These are phyloP conservation scores for Phytophthora aleatoria DNA, from an alignment of 352 stramenopile genomes.

Conservation along the genomic window DNA sequence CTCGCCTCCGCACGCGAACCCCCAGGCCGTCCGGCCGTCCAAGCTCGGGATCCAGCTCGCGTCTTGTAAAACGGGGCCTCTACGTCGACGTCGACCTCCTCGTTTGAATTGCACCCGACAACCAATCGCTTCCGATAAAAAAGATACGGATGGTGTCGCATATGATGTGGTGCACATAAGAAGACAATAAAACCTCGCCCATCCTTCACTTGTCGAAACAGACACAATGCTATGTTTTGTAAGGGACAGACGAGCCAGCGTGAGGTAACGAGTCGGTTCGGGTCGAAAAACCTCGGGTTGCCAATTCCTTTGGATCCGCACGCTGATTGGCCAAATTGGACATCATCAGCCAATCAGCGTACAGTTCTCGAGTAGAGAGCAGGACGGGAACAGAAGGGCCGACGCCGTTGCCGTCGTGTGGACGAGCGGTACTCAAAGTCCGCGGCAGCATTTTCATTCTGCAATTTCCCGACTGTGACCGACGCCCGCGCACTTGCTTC, in stretches of 20 bases:
- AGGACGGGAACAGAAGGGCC: background rate
- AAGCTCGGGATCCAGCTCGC: background rate
- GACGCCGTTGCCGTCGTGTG: constrained; percentile 16
- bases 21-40: too few species aligned
- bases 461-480: constrained; percentile 66
- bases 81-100: constrained; percentile 8
- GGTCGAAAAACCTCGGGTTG: constrained; percentile 15
- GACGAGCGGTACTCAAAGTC: constrained; percentile 17
- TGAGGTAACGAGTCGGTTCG: constrained; percentile 28
- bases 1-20: background rate
- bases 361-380: constrained; percentile 9
- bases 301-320: background rate
- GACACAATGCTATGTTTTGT: constrained; percentile 18
- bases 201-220: constrained; percentile 25
- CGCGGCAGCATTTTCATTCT: constrained; percentile 46
- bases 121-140: constrained; percentile 32
- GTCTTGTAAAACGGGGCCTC: background rate
- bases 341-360: constrained; percentile 14
- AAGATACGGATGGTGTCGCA: constrained; percentile 30
- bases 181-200: constrained; percentile 18
- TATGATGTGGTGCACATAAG: constrained; percentile 19
- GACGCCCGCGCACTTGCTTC: constrained; percentile 24
- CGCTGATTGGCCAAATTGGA: constrained; percentile 13
- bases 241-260: constrained; percentile 27
- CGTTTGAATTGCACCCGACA: constrained; percentile 26